Percentiles rank a stretch among this genome's conserved stretches.
Evolutionary conservation across 2,329 filamentous ascomycete species (phyloP).

Genomic region (Fusarium sp.): DNA sequence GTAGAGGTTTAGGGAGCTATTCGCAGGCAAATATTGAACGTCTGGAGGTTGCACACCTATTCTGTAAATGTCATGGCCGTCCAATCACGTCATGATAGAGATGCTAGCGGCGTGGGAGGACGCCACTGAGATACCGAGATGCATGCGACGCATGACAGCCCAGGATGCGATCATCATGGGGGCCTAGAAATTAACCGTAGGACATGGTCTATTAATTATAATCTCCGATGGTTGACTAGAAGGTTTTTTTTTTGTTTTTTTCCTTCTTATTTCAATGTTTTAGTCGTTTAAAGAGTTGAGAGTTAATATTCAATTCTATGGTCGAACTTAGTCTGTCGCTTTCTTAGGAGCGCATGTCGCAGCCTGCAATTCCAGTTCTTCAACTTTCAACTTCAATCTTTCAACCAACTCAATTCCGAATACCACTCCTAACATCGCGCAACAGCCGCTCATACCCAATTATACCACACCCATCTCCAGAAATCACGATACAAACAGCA

Average conservation of each 20-base stretch:
- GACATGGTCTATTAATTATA: too few species aligned
- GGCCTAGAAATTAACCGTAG: too few species aligned
- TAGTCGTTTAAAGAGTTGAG: too few species aligned
- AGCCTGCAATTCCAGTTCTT: slow-evolving; percentile 8
- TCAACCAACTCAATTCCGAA: not conserved
- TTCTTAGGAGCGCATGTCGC: slow-evolving; percentile 1
- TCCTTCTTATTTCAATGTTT: too few species aligned
- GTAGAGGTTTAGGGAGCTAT: slow-evolving; percentile 8
- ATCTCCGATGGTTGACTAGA: too few species aligned
- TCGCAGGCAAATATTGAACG: slow-evolving; percentile 12
- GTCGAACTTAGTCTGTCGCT: not conserved
- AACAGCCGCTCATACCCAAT: not conserved
- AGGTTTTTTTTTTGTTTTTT: too few species aligned
- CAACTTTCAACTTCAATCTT: slow-evolving; percentile 21
- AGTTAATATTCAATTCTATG: not conserved
- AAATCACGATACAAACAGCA: not conserved
- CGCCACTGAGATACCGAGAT: slow-evolving; percentile 34
- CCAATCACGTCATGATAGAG: slow-evolving; percentile 50
- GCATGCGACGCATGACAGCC: slow-evolving; percentile 6
- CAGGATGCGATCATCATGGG: too few species aligned
- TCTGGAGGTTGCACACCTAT: slow-evolving; percentile 21
- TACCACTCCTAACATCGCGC: slow-evolving; percentile 8
- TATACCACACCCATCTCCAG: not conserved
- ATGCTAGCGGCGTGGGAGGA: slow-evolving; percentile 34
- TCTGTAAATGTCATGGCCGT: slow-evolving; percentile 7